Conservation (phyloP, 2,329 filamentous ascomycete species). For the Colletotrichum echinochloae region DNA sequence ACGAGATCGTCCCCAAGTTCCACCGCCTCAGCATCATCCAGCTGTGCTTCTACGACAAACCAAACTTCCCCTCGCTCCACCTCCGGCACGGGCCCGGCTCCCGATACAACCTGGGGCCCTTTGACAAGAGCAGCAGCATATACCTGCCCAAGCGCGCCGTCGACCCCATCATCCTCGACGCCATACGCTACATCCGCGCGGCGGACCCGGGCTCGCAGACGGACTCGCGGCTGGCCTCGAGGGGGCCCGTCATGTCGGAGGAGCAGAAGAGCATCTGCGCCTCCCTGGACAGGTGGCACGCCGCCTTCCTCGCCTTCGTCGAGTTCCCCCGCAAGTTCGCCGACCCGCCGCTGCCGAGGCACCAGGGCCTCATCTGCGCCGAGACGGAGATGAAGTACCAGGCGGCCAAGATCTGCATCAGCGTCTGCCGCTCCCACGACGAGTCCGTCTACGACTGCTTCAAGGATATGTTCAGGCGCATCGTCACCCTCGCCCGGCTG, state of each 20-base stretch:
- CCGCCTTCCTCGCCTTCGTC: constrained; percentile 30
- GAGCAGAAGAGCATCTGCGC: constrained; percentile 30
- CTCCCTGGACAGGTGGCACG: constrained; percentile 28
- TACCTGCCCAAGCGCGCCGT: constrained; percentile 32
- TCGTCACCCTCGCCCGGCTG: constrained; percentile 18
- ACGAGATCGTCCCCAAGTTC: constrained; percentile 29
- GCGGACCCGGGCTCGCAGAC: constrained; percentile 29
- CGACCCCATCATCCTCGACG: constrained; percentile 35
- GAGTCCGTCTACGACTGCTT: constrained; percentile 35
- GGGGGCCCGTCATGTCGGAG: constrained; percentile 24
- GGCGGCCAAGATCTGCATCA: constrained; percentile 32
- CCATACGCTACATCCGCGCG: constrained; percentile 27
- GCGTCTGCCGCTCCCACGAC: constrained; percentile 33
- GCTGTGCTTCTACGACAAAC: constrained; percentile 29
- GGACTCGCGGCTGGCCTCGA: constrained; percentile 30
- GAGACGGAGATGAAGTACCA: constrained; percentile 38
- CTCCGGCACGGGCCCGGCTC: constrained; percentile 7
- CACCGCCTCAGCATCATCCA: constrained; percentile 34
- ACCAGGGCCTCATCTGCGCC: constrained; percentile 23
- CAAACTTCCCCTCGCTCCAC: constrained; percentile 19
- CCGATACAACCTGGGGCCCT: constrained; percentile 26
- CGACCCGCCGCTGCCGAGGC: constrained; percentile 21
- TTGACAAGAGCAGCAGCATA: constrained; percentile 29
- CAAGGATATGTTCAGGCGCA: constrained; percentile 20
- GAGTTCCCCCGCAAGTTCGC: not conserved